Base-by-base conservation (phyloP, 768 basidiomycete species). In the Auricularia auricula-judae region DNA sequence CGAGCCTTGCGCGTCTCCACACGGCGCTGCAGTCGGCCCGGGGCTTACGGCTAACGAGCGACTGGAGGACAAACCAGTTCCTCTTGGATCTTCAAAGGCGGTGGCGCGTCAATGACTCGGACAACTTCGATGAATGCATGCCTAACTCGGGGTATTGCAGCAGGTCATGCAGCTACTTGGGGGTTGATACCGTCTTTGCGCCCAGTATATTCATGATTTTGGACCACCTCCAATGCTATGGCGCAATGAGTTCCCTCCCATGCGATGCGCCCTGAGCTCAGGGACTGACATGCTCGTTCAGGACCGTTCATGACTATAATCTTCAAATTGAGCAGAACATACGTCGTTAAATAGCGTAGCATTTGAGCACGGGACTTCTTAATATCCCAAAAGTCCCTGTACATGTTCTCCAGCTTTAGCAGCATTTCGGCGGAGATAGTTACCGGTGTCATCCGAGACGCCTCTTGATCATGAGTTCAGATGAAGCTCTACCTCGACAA, bases 191-290 rank as follows among this genome's bases (percentile, higher is more conserved):
- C 69, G 66, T 54, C 56, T 14, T 59, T 8, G 56, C 85, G 54
- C 83, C 84, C 47, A 90, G 76, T 34, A 82, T 80, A 36, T 78
- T 78, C n/a, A 90, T 76, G 36, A 91, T 78, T 63, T 77, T 76
- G 2, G 85, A 81, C 84, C 85, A 90, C 69, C 84, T 82, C 82
- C 93, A 97, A 70, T 86, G 76, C 34, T 81, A 98, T 87, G 71
- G 97, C 87, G 72, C 96, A 96, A 75, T 97, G 18, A 4, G 14
- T 8, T 51, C 47, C 11, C 11, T 21, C 11, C 16, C 21, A 18
- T 14, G 39, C 34, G 10, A 29, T 29, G 7, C 1, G 5, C 23
- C 16, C 29, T 8, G 18, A 18, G 56, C 7, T 18, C 11, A 33
- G 29, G 29, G 29, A 67, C 76, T 12, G 29, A 79, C 85, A 84